Evolutionary conservation across 2,329 filamentous ascomycete genomes (phyloP).

Genomic region (Exophiala xenobiotica): DNA sequence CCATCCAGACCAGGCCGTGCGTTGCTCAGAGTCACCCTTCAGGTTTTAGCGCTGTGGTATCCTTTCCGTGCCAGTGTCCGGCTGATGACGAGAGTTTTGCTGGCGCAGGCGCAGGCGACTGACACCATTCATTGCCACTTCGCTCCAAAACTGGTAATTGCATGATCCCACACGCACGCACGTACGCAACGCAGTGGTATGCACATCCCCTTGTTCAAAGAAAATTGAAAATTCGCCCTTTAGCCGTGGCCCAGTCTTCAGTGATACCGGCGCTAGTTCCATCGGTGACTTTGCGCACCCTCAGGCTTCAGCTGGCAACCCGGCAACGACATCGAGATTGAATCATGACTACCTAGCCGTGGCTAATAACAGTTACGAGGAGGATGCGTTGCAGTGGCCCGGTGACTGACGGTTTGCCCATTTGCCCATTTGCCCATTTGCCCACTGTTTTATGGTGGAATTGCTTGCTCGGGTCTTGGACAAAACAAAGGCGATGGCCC

Average conservation of each 20-base stretch:
- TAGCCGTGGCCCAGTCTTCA: background rate
- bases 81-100: slow-evolving; percentile 1
- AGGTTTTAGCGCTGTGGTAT: slow-evolving; percentile 11
- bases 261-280: background rate
- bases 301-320: background rate
- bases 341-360: no score
- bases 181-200: slow-evolving; percentile 1
- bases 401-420: no score
- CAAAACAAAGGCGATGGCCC: background rate
- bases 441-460: no score
- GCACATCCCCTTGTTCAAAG: background rate
- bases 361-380: no score
- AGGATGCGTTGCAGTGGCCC: no score
- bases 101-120: slow-evolving; percentile 1
- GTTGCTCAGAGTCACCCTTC: slow-evolving; percentile 18
- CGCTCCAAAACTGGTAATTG: background rate
- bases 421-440: no score
- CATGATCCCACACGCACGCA: background rate
- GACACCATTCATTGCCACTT: background rate
- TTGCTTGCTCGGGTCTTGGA: background rate
- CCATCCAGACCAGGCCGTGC: slow-evolving; percentile 11
- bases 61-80: slow-evolving; percentile 1
- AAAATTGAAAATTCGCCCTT: background rate
- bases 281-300: background rate
- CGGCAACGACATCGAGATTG: no score